Evolutionary conservation across 805 yeast genomes (phyloP).

Genomic region (Candida quercuum): DNA sequence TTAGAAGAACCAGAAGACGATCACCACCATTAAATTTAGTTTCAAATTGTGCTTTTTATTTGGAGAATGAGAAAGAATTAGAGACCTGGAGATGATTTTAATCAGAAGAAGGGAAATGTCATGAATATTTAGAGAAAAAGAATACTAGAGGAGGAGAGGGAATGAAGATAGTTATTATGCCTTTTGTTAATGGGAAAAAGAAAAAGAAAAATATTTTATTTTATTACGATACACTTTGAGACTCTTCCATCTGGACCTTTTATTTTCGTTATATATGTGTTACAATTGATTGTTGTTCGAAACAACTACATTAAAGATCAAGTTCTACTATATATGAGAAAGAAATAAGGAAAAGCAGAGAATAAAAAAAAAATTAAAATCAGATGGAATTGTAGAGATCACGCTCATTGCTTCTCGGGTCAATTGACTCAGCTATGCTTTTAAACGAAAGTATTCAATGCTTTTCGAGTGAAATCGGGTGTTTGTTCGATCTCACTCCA

Average conservation of each 20-base stretch:
- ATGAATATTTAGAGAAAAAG: background rate
- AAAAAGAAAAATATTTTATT: background rate
- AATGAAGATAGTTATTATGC: too few species aligned
- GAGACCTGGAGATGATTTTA: background rate
- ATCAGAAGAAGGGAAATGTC: background rate
- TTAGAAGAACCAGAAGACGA: slow-evolving; percentile 63
- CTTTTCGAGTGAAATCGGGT: too few species aligned
- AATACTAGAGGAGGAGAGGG: too few species aligned
- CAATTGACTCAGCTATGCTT: too few species aligned
- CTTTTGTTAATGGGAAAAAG: background rate
- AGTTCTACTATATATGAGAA: background rate
- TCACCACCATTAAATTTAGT: slow-evolving; percentile 36
- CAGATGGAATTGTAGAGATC: too few species aligned
- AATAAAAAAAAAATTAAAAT: background rate
- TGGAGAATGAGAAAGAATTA: background rate
- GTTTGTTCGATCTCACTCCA: too few species aligned
- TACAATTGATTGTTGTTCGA: slow-evolving; percentile 1
- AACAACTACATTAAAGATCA: background rate
- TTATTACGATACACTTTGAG: background rate
- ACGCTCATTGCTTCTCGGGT: too few species aligned
- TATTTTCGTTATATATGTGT: too few species aligned
- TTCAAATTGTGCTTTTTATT: background rate
- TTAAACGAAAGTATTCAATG: too few species aligned
- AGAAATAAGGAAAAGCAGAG: background rate
- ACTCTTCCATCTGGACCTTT: too few species aligned